Conservation (phyloP, 2,329 filamentous ascomycete genomes). For the Calonectria pseudoreteaudii region DNA sequence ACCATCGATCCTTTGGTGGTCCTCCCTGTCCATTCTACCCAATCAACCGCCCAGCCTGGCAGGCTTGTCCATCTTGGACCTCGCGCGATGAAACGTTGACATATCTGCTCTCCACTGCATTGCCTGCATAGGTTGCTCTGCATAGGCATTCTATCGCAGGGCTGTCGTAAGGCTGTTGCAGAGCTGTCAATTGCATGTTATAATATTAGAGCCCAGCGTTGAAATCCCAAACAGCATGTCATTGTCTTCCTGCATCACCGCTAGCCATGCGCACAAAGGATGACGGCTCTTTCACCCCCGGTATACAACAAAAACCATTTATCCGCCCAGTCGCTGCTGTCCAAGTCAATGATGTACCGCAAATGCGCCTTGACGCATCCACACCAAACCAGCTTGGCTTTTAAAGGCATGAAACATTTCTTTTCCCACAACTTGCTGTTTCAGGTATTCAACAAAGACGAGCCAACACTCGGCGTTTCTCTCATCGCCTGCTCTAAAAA, state of each 20-base stretch:
- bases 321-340: neutral
- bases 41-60: neutral
- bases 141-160: neutral
- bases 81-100: neutral
- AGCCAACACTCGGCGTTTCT: neutral
- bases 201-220: neutral
- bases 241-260: neutral
- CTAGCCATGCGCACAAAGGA: neutral
- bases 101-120: neutral
- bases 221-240: neutral
- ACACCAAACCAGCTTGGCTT: neutral
- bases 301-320: neutral
- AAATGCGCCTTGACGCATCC: neutral
- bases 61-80: neutral
- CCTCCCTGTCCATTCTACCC: neutral
- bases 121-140: neutral
- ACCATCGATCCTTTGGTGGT: neutral
- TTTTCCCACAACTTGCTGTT: neutral
- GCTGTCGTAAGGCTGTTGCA: neutral
- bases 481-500: neutral
- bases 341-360: neutral
- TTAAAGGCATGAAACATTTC: neutral
- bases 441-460: neutral
- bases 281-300: neutral
- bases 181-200: neutral